These are phyloP conservation scores for Tritrichomonas musculus DNA, from an alignment of 208 protist species.

Conservation along the genomic window DNA sequence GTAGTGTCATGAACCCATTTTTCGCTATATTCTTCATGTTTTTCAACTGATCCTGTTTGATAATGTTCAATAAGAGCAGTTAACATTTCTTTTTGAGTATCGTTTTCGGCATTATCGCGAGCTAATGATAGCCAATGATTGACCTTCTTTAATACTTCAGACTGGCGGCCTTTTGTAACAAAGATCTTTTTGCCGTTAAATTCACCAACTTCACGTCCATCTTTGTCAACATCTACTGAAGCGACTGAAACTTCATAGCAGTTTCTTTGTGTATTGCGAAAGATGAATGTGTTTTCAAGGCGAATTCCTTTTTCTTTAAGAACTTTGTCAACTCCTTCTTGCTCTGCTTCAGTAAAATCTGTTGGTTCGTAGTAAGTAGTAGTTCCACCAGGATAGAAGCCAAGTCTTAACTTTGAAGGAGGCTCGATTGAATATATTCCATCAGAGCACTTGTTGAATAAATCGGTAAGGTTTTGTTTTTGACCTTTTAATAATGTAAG, in stretches of 20 bases:
- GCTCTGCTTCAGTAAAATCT: neutral
- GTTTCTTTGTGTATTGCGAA: neutral
- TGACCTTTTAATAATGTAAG: too few species aligned
- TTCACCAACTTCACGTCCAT: neutral
- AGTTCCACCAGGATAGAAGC: neutral
- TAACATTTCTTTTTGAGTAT: neutral
- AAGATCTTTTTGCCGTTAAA: neutral
- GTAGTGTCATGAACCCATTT: constrained; percentile 42
- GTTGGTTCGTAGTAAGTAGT: neutral
- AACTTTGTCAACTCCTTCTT: neutral
- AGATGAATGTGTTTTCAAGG: neutral
- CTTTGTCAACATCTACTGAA: neutral
- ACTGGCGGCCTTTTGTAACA: neutral
- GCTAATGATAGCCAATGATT: neutral
- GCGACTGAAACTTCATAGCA: constrained; percentile 1
- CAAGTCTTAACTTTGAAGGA: neutral
- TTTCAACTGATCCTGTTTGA: neutral
- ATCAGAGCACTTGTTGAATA: neutral
- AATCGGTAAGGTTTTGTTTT: too few species aligned
- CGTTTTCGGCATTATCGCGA: neutral
- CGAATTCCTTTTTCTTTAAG: neutral
- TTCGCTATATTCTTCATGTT: constrained; percentile 31
- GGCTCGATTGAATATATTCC: neutral
- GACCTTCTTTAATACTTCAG: neutral
- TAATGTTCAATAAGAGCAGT: neutral